phyloP scores from a whole-genome alignment of 108 stramenopile species.

The Fistulifera pelliculosa region DNA sequence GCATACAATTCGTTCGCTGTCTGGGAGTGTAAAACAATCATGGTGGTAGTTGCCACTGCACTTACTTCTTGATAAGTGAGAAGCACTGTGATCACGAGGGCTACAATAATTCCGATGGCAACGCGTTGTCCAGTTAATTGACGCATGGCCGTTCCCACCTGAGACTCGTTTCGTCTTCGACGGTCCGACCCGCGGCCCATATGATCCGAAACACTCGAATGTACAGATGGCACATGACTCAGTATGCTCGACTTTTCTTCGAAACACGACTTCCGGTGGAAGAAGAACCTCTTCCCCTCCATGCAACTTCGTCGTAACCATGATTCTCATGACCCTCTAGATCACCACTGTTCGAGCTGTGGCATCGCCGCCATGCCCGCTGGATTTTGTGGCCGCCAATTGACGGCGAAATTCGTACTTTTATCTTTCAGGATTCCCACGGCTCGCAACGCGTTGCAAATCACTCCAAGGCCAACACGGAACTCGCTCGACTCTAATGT shows the following conservation, averaged over 20 bases:
- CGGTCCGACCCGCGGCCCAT: too few relatives aligned
- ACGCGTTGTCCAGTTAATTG: conserved; percentile 68
- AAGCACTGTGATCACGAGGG: conserved; percentile 36
- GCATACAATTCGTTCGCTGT: conserved; percentile 24
- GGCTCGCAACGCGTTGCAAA: conserved; percentile 12
- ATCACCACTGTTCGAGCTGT: neutral
- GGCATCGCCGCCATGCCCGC: conserved; percentile 23
- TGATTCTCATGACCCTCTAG: neutral
- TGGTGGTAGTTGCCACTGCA: conserved; percentile 21
- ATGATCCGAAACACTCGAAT: too few relatives aligned
- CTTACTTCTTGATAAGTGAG: conserved; percentile 35
- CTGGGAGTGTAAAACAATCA: conserved; percentile 47
- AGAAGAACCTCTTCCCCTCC: conserved; percentile 1
- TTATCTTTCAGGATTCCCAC: conserved; percentile 17
- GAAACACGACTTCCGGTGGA: too few relatives aligned
- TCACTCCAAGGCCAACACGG: too few relatives aligned
- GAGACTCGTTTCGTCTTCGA: conserved; percentile 18
- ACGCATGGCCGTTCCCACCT: conserved; percentile 71
- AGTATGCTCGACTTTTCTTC: too few relatives aligned
- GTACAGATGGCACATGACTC: too few relatives aligned
- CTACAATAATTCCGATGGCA: conserved; percentile 50
- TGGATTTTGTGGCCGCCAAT: conserved; percentile 35
- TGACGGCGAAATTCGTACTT: conserved; percentile 30
- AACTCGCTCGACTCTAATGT: too few relatives aligned
- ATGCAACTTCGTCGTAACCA: conserved; percentile 2